Base-by-base conservation (phyloP, 805 yeast species). In the Grigorovia humatica region DNA sequence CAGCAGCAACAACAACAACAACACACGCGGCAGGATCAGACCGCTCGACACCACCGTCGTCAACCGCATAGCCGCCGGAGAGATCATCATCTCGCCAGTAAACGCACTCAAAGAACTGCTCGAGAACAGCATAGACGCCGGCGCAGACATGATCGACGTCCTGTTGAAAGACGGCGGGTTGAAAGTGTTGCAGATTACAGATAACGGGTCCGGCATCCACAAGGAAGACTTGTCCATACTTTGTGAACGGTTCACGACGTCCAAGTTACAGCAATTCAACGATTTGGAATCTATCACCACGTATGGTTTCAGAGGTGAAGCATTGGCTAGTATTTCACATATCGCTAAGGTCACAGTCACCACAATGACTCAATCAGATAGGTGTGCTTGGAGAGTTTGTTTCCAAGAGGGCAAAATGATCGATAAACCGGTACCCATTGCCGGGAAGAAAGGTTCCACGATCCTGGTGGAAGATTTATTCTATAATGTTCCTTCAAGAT, bases 301-400 rank as follows among this genome's bases (percentile, higher is more conserved):
- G 0, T 88, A 88, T 65, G 99, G 99, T 4, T 93, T 93, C 65
- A 75, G 99, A 51, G 99, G 99, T 15, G 99, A 93, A 67, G 99
- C 99, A 0, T 72, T 93, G 48, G 96, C 98, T 1, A 83, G 93
- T 63, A 90, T 93, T 8, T 88, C 96, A 0, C 96, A 91, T 62
- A 83, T 93, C 19, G 76, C 97, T 0, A 83, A 89, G 52, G 70
- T 93, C 1, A 75, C 88, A 0, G 95, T 93, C 6, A 75, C 82
- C 1, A 87, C 97, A 0, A 89, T 86, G 66, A 80, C 85, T 0
- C 61, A 57, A 7, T 75, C 69, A 0, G 77, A 82, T 1, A 70
- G 75, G 0, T 76, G 88, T 60, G 97, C 96, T 0, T 84, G 85
- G 78, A 79, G 68, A 48, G 80, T 86, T 0, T 70, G 68, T n/a